phyloP scores from a whole-genome alignment of 148 eudicot genomes.

The Fagopyrum esculentum region DNA sequence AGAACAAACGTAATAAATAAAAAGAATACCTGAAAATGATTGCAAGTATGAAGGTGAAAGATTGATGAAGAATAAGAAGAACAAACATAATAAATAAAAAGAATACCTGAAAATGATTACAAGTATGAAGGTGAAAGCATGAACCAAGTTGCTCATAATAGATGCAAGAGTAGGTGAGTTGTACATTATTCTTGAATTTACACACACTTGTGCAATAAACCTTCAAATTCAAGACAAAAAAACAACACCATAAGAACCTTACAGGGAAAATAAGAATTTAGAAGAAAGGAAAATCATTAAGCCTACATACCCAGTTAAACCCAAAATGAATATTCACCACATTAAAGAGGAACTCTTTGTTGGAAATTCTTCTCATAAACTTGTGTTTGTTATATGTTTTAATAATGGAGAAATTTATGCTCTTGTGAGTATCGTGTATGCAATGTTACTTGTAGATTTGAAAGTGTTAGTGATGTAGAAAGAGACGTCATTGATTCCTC shows the following conservation, averaged over 20 bases:
- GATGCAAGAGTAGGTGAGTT: conserved; percentile 64
- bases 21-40: conserved; percentile 40
- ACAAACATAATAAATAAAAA: neutral
- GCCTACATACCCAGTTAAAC: neutral
- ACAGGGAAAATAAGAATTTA: neutral
- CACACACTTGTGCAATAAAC: conserved; percentile 31
- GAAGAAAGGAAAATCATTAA: neutral
- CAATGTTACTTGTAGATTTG: conserved; percentile 25
- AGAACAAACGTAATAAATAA: neutral
- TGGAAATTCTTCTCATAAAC: neutral
- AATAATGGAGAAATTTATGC: neutral
- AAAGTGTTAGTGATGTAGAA: conserved; percentile 31
- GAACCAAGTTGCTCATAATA: conserved; percentile 56
- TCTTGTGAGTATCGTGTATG: neutral
- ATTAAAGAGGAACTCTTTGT: neutral
- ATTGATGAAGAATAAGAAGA: neutral
- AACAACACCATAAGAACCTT: neutral
- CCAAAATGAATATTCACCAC: conserved; percentile 2
- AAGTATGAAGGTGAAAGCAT: conserved; percentile 58
- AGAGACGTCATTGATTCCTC: conserved; percentile 34
- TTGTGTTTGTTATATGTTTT: neutral
- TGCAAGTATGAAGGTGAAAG: conserved; percentile 61
- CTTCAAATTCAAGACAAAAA: neutral
- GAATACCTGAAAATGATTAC: conserved; percentile 50
- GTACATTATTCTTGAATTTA: conserved; percentile 40